Evolutionary conservation across 2,329 filamentous ascomycete species (phyloP), one percentile per base, ranked within the genome.

Genomic region (Xylariaceae sp.): DNA sequence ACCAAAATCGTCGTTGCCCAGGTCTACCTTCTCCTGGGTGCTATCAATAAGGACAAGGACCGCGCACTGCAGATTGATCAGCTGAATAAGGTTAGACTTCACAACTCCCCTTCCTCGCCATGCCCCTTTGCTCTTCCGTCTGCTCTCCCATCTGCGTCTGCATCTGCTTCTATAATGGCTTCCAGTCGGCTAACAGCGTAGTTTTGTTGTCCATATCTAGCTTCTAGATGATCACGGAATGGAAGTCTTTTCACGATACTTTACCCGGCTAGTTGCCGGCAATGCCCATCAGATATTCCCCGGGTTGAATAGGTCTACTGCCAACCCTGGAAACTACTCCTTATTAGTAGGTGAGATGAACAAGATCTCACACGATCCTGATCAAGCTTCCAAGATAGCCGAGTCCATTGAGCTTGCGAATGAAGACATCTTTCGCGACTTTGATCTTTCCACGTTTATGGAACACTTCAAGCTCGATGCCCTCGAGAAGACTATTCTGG

Each of bases 211-310:
- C 41, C 6, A 18, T 35, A 41, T 63, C n/a, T 65, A 96, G 90
- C 87, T 97, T 74, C 88, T 97, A 78, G 88, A 96, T 85, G 92
- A 93, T 71, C 88, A 96, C 92, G 92, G 92, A 73, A 99, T 99
- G 93, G 95, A 99, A 82, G 92, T 97, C 73, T 97, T 92, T 75
- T 87, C 90, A 62, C 95, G 92, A 80, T 97, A 94, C 76, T 96
- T 99, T 77, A 88, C 91, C 75, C 90, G 93, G 76, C 82, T 97
- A 73, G 85, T 99, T 72, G 89, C 88, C 76, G 88, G 88, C 77
- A 97, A 97, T 85, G 91, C 92, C 69, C 80, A 88, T 64, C 88
- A 94, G 71, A 94, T 99, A 73, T 97, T 97, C 73, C 88, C 91
- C 55, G 86, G 88, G 64, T 80, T 87, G 57, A 89, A 85, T 69